A percentile compares a stretch with the other conserved stretches of the same genome.
Conservation (phyloP, 2,329 filamentous ascomycete genomes). For the Talaromyces verruculosus region DNA sequence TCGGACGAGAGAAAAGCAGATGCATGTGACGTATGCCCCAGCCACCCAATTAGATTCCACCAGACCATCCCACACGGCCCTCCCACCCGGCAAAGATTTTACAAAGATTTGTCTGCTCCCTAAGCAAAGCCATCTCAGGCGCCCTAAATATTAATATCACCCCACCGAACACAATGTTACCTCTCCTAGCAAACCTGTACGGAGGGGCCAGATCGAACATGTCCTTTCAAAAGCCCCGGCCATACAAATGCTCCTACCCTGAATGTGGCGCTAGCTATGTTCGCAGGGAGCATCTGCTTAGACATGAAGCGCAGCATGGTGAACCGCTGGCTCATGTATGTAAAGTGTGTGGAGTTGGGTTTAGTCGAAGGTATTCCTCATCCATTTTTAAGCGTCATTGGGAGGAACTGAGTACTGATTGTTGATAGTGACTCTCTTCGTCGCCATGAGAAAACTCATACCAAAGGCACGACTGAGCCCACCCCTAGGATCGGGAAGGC, state of each 20-base stretch:
- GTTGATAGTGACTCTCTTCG: slow-evolving; percentile 19
- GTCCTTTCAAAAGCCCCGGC: slow-evolving; percentile 1
- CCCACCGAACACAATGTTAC: neutral
- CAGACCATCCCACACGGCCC: slow-evolving; percentile 16
- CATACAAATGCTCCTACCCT: slow-evolving; percentile 24
- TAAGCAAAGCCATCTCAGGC: no score
- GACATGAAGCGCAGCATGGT: slow-evolving; percentile 23
- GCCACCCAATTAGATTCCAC: neutral
- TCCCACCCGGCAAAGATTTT: slow-evolving; percentile 7
- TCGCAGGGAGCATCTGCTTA: slow-evolving; percentile 29
- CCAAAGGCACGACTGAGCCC: neutral
- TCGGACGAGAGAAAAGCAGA: neutral
- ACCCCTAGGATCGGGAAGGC: slow-evolving; percentile 12
- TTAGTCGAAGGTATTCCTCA: slow-evolving; percentile 12
- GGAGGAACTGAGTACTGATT: neutral
- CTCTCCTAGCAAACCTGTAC: neutral
- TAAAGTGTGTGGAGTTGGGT: slow-evolving; percentile 12
- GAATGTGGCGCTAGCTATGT: slow-evolving; percentile 26
- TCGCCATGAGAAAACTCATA: slow-evolving; percentile 20
- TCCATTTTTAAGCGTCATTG: neutral
- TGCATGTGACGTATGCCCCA: neutral
- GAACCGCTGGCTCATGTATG: slow-evolving; percentile 12
- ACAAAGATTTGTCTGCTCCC: neutral
- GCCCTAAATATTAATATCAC: no score
- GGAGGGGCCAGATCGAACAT: neutral